Base-by-base conservation (phyloP, 2,329 filamentous ascomycete species). In the Sphaerostilbella broomeana region DNA sequence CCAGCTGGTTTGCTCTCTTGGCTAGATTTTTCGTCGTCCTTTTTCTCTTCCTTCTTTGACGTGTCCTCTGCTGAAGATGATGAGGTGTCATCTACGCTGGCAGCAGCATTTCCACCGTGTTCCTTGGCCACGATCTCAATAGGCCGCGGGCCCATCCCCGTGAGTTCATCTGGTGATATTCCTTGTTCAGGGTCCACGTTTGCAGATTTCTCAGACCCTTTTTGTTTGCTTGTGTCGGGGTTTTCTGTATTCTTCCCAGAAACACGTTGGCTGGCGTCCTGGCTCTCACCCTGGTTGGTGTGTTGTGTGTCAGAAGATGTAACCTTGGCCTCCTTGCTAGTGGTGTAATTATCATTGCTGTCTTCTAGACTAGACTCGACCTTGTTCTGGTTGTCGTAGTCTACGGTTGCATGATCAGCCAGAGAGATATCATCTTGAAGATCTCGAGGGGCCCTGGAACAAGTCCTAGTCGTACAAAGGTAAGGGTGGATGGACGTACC, bases 1-100 rank as follows among this genome's bases (percentile, higher is more conserved):
- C 76, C 76, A 0, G 72, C 77, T 1, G 69, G 72, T 45, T 69
- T 61, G 9, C 46, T 48, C 15, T 51, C 50, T 2, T 54, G 45
- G n/a, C 44, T 48, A 17, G 55, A 47, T 18, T 48, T 45, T n/a
- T 43, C 38, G 15, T 50, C 40, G 9, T 51, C 38, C 10, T 48
- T 35, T 24, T 45, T 40, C 2, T 25, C 37, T 24, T 15, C 29
- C 2, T 20, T 21, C 32, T 35, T 5, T 2, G 11, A 22, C 10
- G 24, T 32, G 15, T 15, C 6, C 19, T 21, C 15, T 18, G 24
- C 6, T 28, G 31, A 30, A 6, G 18, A 9, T 15, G 41, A 18
- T 3, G 28, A 30, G 10, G 40, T 3, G 9, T 35, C 20, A 6
- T 34, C 21, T 4, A 37, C 36, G 8, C 12, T 8, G 36, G 28